Base-by-base conservation (phyloP, 345 rosid genomes). In the Pugionium dolabratum region DNA sequence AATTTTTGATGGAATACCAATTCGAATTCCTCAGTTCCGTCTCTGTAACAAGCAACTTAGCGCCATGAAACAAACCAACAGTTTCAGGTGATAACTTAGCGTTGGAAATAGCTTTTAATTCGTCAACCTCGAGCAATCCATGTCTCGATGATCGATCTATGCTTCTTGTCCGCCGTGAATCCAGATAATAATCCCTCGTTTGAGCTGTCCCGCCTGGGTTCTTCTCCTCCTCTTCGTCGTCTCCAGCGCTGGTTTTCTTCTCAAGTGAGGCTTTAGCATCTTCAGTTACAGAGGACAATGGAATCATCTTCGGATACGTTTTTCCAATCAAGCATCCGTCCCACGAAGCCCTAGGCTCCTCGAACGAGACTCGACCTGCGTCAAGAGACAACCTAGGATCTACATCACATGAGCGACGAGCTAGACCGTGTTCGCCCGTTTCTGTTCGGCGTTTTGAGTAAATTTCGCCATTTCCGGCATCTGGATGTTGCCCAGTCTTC, bases 161-260 rank as follows among this genome's bases (percentile, higher is more conserved):
- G 70, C 94, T 95, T 79, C 76, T 81, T 69, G 93, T 81, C 67
- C 97, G 74, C 47, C 73, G 69, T 7, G 84, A 68, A 60, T 88
- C 90, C 6, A 82, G 77, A 59, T 95, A 91, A 62, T 91, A 95
- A 43, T 88, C 87, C 78, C 90, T 82, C 3, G 99, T 91, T 68
- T 95, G 96, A 73, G 79, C 80, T 40, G 93, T 86, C 53, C 97
- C 97, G 27, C 99, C 97, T 26, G 95, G 90, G n/a, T 76, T 78
- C 66, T 44, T 64, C 47, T 65, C 72, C 67, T 76, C 85, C 1
- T 76, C 84, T 8, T 75, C 79, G 1, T 70, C 36, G 3, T 34
- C 63, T 66, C 68, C 84, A 41, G 51, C 83, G 31, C 40, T 70
- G 44, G 45, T 34, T 41, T 11, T 18, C 56, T 62, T 58, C 63